Evolutionary conservation across 306 rosid species (phyloP), one percentile per base, ranked within the genome.

Genomic region (Quillaja saponaria): DNA sequence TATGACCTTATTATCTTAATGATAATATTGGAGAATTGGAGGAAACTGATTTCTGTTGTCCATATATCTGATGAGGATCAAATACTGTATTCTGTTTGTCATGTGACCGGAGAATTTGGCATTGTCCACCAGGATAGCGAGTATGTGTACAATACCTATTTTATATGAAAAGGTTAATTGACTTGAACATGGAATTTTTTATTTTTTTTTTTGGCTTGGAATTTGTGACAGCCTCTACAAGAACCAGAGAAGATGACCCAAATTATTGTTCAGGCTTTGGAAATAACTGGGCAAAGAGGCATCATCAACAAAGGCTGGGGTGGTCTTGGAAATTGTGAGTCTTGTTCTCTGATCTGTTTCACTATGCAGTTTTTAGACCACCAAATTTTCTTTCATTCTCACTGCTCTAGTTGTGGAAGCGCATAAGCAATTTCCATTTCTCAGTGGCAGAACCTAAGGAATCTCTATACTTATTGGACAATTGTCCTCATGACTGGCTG

Each of bases 401-500:
- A 34, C 49, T 40, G 40, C 63, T 56, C 11, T 58, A 34, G 20
- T 60, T 75, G 39, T 71, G 78, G 34, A 74, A 67, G 19, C 76
- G 48, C 49, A 50, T n/a, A 38, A 60, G 63, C 71, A 70, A 78
- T 74, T 74, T 68, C 75, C 46, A 67, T 54, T 71, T 71, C 49
- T 68, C 84, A 91, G 98, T 60, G 81, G 84, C 82, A 69, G 85
- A 81, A 74, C 72, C 60, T 45, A 82, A 71, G 50, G 77, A 77
- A 44, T 82, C 75, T 42, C 83, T 88, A 73, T 84, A 84, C 80
- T 74, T 86, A 39, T 60, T 91, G 80, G 96, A 88, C 82, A 82
- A 88, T 68, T 88, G 96, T 73, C 98, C 98, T 13, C 92, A 91
- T 74, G 98, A 91, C 82, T 91, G 98, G 98, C 80, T 91, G 54